Conservation (phyloP, 495 filamentous ascomycete species). For the Aspergillus avenaceus region DNA sequence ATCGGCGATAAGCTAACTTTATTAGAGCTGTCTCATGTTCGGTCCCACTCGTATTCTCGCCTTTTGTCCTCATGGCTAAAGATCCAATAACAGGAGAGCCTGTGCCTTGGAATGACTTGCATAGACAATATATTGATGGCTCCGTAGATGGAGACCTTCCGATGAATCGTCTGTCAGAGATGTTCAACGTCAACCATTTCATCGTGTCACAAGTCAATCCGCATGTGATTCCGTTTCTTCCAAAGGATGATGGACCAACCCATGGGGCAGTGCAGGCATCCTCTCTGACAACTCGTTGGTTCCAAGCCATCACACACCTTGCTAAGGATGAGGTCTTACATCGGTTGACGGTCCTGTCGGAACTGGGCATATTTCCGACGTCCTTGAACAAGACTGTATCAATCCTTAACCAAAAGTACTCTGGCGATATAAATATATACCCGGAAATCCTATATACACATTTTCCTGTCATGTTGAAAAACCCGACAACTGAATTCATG, state of each 20-base stretch:
- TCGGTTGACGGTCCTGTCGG: slow-evolving; percentile 74
- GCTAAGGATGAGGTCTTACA: slow-evolving; percentile 80
- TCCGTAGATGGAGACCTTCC: slow-evolving; percentile 93
- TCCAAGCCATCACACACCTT: slow-evolving; percentile 64
- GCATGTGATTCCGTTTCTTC: slow-evolving; percentile 84
- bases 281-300: slow-evolving; percentile 50
- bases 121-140: slow-evolving; percentile 85
- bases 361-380: slow-evolving; percentile 80
- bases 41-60: slow-evolving; percentile 80
- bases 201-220: slow-evolving; percentile 97
- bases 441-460: slow-evolving; percentile 72
- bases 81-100: slow-evolving; percentile 76
- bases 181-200: slow-evolving; percentile 98
- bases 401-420: slow-evolving; percentile 84
- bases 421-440: slow-evolving; percentile 93
- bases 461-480: slow-evolving; percentile 72
- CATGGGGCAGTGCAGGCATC: slow-evolving; percentile 24
- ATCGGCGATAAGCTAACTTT: slow-evolving; percentile 11
- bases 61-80: slow-evolving; percentile 74
- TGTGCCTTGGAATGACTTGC: slow-evolving; percentile 77
- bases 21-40: slow-evolving; percentile 81
- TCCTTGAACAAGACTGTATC: slow-evolving; percentile 73
- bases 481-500: slow-evolving; percentile 92
- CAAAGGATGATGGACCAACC: slow-evolving; percentile 60
- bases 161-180: slow-evolving; percentile 84